Evolutionary conservation across 371 early-diverging fungal genomes (phyloP).

Genomic region (Rhizopus arrhizus): DNA sequence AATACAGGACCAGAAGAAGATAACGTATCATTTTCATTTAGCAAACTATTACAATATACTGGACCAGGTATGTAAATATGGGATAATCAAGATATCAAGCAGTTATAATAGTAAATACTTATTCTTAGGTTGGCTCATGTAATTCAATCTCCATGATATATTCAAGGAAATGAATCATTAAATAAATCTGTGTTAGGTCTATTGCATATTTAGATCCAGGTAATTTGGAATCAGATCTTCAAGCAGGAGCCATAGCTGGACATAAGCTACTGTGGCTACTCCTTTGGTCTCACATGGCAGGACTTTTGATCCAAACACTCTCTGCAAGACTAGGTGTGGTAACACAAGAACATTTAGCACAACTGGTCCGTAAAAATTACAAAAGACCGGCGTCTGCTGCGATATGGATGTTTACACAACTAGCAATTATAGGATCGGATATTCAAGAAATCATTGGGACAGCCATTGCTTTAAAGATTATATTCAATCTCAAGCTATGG

Average conservation of each 20-base stretch:
- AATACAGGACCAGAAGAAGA: constrained; percentile 33
- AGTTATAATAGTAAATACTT: not conserved
- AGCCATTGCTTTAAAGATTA: constrained; percentile 71
- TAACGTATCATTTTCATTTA: constrained; percentile 36
- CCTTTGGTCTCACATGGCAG: constrained; percentile 62
- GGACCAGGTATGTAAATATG: constrained; percentile 48
- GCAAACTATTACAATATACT: constrained; percentile 51
- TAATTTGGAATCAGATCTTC: constrained; percentile 73
- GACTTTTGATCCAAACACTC: constrained; percentile 66
- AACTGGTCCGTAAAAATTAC: constrained; percentile 56
- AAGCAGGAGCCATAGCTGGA: constrained; percentile 68
- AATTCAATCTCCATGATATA: not conserved
- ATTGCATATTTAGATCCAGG: constrained; percentile 79
- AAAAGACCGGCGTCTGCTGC: constrained; percentile 41
- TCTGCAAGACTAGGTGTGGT: constrained; percentile 73
- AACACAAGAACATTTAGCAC: constrained; percentile 71
- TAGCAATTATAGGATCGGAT: constrained; percentile 78
- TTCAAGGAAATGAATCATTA: too few relatives aligned
- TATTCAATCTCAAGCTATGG: constrained; percentile 63
- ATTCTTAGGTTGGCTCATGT: constrained; percentile 49
- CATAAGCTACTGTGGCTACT: constrained; percentile 69
- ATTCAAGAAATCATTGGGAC: constrained; percentile 80
- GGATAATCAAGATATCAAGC: not conserved
- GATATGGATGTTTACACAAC: constrained; percentile 68
- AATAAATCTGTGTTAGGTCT: constrained; percentile 44